Conservation (phyloP, 179 eudicot genomes). For the Camellia oleifera region DNA sequence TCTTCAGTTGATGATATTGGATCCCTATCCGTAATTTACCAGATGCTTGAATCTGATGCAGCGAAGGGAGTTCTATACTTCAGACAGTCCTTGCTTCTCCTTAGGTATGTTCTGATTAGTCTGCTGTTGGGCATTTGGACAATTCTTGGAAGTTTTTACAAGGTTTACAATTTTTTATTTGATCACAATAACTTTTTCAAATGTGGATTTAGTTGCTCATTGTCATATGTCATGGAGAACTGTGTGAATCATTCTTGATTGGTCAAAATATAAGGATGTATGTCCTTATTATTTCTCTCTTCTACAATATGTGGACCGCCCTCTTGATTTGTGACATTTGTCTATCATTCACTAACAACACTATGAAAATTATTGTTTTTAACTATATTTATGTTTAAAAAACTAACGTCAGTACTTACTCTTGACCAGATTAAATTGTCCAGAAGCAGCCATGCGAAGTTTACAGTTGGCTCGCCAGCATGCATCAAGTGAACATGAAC, state of each 20-base stretch:
- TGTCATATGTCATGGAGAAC: background rate
- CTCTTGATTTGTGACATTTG: background rate
- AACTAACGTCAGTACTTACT: slow-evolving; percentile 7
- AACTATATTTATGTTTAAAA: background rate
- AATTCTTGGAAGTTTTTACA: background rate
- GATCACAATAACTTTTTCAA: background rate
- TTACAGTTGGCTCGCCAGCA: slow-evolving; percentile 89
- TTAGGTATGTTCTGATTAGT: slow-evolving; percentile 48
- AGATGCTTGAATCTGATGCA: slow-evolving; percentile 96
- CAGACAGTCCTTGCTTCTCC: slow-evolving; percentile 92
- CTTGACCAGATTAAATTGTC: slow-evolving; percentile 80
- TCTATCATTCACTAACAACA: background rate
- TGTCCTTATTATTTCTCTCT: background rate
- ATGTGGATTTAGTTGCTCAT: background rate
- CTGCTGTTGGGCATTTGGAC: background rate
- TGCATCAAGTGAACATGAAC: slow-evolving; percentile 80
- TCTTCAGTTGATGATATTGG: slow-evolving; percentile 97
- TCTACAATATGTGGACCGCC: background rate
- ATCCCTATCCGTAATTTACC: slow-evolving; percentile 87
- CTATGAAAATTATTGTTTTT: too few relatives aligned
- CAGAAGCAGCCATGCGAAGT: slow-evolving; percentile 98
- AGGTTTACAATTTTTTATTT: background rate
- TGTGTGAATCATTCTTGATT: background rate
- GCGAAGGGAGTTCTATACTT: slow-evolving; percentile 90
- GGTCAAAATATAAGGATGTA: background rate